Conservation (phyloP, 83 land plant species). For the Diphasiastrum complanatum region DNA sequence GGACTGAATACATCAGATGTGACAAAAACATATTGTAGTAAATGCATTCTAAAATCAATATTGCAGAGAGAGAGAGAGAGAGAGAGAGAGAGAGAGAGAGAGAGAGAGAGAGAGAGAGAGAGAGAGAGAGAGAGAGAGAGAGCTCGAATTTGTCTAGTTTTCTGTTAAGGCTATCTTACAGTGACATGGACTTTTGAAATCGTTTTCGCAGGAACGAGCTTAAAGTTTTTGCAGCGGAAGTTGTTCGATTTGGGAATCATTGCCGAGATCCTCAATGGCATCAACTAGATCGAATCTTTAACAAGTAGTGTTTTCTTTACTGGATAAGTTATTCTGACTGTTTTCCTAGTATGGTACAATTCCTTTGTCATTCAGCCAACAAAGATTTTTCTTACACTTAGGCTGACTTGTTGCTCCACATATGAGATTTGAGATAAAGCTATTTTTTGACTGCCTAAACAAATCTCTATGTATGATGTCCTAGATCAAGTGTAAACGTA, state of each 20-base stretch:
- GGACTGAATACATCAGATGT: too few relatives aligned
- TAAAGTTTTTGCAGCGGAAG: slow-evolving; percentile 61
- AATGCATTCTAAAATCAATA: too few relatives aligned
- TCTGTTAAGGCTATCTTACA: too few relatives aligned
- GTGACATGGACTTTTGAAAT: neutral
- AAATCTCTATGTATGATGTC: too few relatives aligned
- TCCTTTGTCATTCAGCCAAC: slow-evolving; percentile 1
- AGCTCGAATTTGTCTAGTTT: too few relatives aligned
- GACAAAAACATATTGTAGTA: too few relatives aligned
- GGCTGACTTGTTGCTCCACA: neutral
- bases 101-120: too few relatives aligned
- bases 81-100: too few relatives aligned
- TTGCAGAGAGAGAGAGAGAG: too few relatives aligned
- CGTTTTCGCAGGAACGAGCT: slow-evolving; percentile 57
- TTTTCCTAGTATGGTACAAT: neutral
- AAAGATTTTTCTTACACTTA: neutral
- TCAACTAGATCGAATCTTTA: slow-evolving; percentile 63
- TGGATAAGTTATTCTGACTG: neutral
- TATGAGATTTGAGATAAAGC: neutral
- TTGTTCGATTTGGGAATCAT: slow-evolving; percentile 77
- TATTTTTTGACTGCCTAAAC: too few relatives aligned
- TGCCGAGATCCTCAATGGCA: slow-evolving; percentile 94
- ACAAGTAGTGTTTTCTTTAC: slow-evolving; percentile 39
- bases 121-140: too few relatives aligned
- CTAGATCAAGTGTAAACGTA: too few relatives aligned